Percentiles rank a stretch among this genome's conserved stretches.
Evolutionary conservation across 495 filamentous ascomycete genomes (phyloP).

Genomic region (Evansstolkia leycettana): DNA sequence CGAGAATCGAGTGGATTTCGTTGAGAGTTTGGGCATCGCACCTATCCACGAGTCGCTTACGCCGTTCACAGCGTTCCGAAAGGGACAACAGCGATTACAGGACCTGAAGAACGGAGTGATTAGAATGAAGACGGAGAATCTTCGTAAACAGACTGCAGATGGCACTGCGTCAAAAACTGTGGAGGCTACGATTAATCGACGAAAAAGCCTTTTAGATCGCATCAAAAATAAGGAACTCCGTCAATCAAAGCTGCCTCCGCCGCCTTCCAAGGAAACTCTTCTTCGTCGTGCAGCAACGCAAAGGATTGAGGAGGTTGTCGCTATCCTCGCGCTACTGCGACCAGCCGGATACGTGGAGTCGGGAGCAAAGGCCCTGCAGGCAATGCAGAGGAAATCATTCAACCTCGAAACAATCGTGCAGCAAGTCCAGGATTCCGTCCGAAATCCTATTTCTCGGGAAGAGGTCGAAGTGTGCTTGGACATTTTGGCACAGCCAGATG

Average conservation of each 20-base stretch:
- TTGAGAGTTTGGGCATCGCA: slow-evolving; percentile 22
- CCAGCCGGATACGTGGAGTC: slow-evolving; percentile 23
- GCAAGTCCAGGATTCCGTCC: slow-evolving; percentile 28
- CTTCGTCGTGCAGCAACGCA: slow-evolving; percentile 26
- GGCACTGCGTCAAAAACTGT: slow-evolving; percentile 8
- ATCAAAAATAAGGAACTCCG: slow-evolving; percentile 32
- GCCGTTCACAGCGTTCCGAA: slow-evolving; percentile 28
- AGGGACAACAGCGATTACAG: slow-evolving; percentile 35
- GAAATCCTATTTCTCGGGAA: slow-evolving; percentile 25
- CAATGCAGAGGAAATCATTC: slow-evolving; percentile 28
- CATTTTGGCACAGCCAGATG: slow-evolving; percentile 24
- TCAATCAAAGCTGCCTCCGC: slow-evolving; percentile 31
- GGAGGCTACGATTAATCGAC: slow-evolving; percentile 22
- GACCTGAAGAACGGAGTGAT: slow-evolving; percentile 32
- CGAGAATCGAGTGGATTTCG: slow-evolving; percentile 11
- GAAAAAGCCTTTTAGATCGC: slow-evolving; percentile 29
- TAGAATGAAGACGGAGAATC: slow-evolving; percentile 25
- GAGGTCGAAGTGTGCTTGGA: slow-evolving; percentile 33
- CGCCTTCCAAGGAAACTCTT: slow-evolving; percentile 30
- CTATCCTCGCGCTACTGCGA: slow-evolving; percentile 24
- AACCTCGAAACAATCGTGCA: slow-evolving; percentile 24
- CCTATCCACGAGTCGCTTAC: slow-evolving; percentile 30
- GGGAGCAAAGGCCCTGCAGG: slow-evolving; percentile 20
- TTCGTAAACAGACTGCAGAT: slow-evolving; percentile 11
- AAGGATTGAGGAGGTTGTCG: slow-evolving; percentile 30